phyloP scores from a whole-genome alignment of 768 basidiomycete species.

The Agaricus bisporus region DNA sequence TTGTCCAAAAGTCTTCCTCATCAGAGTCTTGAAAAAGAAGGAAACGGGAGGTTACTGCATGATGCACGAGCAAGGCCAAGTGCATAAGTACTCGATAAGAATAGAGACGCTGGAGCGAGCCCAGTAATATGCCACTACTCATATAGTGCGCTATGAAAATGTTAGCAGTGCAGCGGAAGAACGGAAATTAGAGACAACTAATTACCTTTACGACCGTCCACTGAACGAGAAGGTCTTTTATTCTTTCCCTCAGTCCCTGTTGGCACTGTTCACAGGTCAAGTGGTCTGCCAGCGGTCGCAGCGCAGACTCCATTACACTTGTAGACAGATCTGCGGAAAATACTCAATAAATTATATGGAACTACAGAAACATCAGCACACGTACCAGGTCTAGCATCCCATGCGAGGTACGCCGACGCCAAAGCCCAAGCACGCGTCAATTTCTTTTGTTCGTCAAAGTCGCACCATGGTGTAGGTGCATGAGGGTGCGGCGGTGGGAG shows the following conservation, averaged over 20 bases:
- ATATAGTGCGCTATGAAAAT: neutral
- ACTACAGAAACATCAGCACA: neutral
- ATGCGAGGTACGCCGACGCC: conserved; percentile 76
- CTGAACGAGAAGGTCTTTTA: conserved; percentile 62
- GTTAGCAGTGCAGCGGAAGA: neutral
- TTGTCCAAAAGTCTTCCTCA: too few species aligned
- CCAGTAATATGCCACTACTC: neutral
- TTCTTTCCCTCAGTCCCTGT: conserved; percentile 52
- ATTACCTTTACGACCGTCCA: conserved; percentile 76
- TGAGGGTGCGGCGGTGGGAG: conserved; percentile 72
- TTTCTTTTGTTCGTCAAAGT: conserved; percentile 73
- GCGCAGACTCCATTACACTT: conserved; percentile 63
- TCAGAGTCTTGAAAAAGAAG: too few species aligned
- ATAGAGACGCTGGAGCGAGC: too few species aligned
- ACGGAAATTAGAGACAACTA: conserved; percentile 11
- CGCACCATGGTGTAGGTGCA: conserved; percentile 61
- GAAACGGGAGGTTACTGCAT: too few species aligned
- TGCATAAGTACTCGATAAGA: too few species aligned
- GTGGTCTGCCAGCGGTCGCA: conserved; percentile 64
- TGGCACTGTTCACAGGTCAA: conserved; percentile 67
- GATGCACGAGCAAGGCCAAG: too few species aligned
- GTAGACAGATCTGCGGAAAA: conserved; percentile 58
- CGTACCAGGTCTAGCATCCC: conserved; percentile 78
- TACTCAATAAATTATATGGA: conserved; percentile 11
- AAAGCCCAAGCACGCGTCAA: conserved; percentile 78